Percentiles rank a stretch among this genome's conserved stretches.
Conservation (phyloP, 352 stramenopile genomes). For the Halophytophthora polymorphica region DNA sequence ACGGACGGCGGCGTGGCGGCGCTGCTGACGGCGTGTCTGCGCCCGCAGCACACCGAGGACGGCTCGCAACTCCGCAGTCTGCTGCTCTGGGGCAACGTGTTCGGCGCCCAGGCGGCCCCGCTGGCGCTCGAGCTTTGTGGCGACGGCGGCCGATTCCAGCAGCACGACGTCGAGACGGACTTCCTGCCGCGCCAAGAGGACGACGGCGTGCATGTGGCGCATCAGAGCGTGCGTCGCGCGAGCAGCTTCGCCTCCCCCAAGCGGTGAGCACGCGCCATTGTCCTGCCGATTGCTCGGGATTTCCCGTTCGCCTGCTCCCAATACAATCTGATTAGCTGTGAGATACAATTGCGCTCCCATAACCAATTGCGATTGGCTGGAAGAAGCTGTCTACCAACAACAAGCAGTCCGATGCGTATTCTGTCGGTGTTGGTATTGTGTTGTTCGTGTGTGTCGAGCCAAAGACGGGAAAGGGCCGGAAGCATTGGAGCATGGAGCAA, state of each 20-base stretch:
- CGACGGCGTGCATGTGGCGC: conserved; percentile 45
- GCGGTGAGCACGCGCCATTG: conserved; percentile 24
- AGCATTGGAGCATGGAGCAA: conserved; percentile 4
- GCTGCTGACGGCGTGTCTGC: conserved; percentile 39
- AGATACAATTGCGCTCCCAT: too few species aligned
- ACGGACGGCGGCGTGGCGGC: conserved; percentile 45
- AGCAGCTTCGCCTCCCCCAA: conserved; percentile 43
- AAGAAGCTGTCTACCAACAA: too few species aligned
- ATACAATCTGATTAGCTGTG: too few species aligned
- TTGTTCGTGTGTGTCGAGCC: too few species aligned
- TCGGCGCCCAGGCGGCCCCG: conserved; percentile 31
- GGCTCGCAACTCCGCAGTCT: conserved; percentile 33
- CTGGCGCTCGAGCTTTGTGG: conserved; percentile 43
- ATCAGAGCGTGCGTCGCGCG: conserved; percentile 36
- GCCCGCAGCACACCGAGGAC: conserved; percentile 23
- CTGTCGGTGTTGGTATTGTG: too few species aligned
- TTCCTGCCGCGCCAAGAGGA: conserved; percentile 37
- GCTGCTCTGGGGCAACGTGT: conserved; percentile 72
- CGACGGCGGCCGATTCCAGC: conserved; percentile 26
- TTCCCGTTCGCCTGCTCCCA: too few species aligned
- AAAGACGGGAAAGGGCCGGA: too few species aligned
- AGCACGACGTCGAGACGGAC: conserved; percentile 54
- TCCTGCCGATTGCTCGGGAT: too few species aligned
- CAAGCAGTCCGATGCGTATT: too few species aligned
- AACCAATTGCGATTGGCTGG: too few species aligned